phyloP scores from a whole-genome alignment of 2,329 filamentous ascomycete species.

The Alternaria panax region DNA sequence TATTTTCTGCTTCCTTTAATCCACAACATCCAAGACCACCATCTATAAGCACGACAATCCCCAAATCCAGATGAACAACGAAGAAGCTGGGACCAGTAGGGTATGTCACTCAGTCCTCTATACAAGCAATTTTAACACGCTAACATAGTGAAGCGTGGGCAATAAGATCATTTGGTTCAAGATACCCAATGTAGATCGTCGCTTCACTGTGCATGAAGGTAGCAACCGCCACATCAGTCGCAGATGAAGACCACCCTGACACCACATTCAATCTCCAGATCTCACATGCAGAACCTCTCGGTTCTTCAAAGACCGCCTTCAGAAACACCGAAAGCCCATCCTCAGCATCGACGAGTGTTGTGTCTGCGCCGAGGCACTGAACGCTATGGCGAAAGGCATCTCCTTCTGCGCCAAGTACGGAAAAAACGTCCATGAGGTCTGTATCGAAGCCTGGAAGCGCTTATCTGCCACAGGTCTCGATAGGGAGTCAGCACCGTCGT shows the following conservation, averaged over 20 bases:
- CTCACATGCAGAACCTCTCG: conserved; percentile 26
- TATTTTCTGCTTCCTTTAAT: not conserved
- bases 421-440: conserved; percentile 26
- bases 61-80: conserved; percentile 1
- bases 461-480: not conserved
- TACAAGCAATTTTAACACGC: not conserved
- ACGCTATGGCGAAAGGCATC: conserved; percentile 13
- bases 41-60: not conserved
- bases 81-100: conserved; percentile 2
- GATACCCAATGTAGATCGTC: conserved; percentile 5
- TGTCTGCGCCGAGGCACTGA: conserved; percentile 24
- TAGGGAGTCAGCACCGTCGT: not conserved
- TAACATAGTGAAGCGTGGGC: conserved; percentile 6
- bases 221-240: not conserved
- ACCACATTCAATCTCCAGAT: conserved; percentile 11
- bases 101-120: not conserved
- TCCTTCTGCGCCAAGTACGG: conserved; percentile 29
- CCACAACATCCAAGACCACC: not conserved
- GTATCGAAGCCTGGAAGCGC: conserved; percentile 16
- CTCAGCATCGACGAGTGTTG: conserved; percentile 19
- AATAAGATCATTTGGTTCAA: conserved; percentile 16
- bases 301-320: conserved; percentile 23
- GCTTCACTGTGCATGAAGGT: conserved; percentile 28
- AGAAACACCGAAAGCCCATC: conserved; percentile 21
- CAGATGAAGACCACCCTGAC: not conserved